These are phyloP conservation scores for Eutrema heterophyllum DNA, from an alignment of 345 rosid species.

Conservation along the genomic window DNA sequence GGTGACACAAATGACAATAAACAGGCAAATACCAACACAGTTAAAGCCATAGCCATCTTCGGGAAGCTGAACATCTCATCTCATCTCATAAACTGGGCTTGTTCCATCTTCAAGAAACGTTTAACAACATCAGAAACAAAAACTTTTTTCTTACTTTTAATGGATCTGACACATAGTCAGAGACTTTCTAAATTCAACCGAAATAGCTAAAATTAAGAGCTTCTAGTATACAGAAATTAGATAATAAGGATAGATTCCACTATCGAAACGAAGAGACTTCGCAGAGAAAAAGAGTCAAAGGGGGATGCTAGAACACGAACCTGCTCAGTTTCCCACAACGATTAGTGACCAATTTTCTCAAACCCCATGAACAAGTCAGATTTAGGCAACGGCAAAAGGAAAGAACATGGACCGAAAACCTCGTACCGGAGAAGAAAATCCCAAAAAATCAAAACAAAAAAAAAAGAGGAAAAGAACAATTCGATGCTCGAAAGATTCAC, in stretches of 20 bases:
- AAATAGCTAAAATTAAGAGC: not conserved
- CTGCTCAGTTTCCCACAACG: slow-evolving; percentile 4
- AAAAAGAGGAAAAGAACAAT: not conserved
- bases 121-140: not conserved
- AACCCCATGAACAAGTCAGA: not conserved
- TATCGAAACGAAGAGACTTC: not conserved
- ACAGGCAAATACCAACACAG: slow-evolving; percentile 40
- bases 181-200: not conserved
- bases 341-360: not conserved
- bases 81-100: not conserved
- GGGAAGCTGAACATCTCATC: slow-evolving; percentile 30
- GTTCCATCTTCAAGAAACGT: slow-evolving; percentile 19
- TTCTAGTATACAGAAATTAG: not conserved
- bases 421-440: slow-evolving; percentile 15
- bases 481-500: slow-evolving; percentile 1
- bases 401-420: too few species aligned
- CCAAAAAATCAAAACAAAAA: too few species aligned
- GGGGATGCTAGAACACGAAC: not conserved
- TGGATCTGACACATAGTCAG: slow-evolving; percentile 22
- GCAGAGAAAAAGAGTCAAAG: slow-evolving; percentile 1
- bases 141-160: not conserved
- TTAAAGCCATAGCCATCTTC: slow-evolving; percentile 54
- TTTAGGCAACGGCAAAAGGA: not conserved
- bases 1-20: slow-evolving; percentile 49
- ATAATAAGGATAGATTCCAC: not conserved